Percentiles rank a stretch among this genome's conserved stretches.
Conservation (phyloP, 1,284 basidiomycete genomes). For the Jaminaea rosea region DNA sequence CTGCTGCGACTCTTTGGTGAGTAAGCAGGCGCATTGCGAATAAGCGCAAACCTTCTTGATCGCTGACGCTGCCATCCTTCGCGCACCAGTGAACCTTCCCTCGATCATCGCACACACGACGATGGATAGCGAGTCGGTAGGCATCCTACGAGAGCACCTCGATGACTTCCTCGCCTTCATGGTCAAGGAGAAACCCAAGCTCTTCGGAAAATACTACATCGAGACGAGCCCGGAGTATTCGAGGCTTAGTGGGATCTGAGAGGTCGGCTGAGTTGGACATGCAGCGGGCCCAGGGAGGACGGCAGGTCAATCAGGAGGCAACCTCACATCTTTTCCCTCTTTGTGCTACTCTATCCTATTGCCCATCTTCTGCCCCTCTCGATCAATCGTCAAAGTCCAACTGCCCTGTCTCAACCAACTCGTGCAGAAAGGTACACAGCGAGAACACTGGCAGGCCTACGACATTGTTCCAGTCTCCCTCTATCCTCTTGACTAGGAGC, state of each 20-base stretch:
- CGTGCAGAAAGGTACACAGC: constrained; percentile 27
- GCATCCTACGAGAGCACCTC: constrained; percentile 75
- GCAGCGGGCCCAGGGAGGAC: too few species aligned
- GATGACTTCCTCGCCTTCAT: constrained; percentile 74
- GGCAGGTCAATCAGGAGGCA: too few species aligned
- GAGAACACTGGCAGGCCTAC: constrained; percentile 67
- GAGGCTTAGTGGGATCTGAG: constrained; percentile 52
- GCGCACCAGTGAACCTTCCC: constrained; percentile 52
- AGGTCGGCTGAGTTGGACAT: too few species aligned
- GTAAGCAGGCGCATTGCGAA: constrained; percentile 33
- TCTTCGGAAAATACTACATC: constrained; percentile 68
- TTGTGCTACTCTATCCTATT: background rate
- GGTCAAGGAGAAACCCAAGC: constrained; percentile 57
- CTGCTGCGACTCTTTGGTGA: constrained; percentile 79
- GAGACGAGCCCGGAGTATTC: constrained; percentile 63
- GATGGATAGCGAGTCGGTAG: constrained; percentile 80
- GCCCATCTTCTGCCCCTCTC: constrained; percentile 1
- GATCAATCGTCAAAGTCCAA: constrained; percentile 27
- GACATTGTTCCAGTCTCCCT: constrained; percentile 86
- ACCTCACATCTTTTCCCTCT: too few species aligned
- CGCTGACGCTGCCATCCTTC: background rate
- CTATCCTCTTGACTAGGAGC: constrained; percentile 68
- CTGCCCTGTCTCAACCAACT: constrained; percentile 39
- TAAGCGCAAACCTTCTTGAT: background rate
- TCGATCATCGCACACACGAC: constrained; percentile 77